phyloP scores from a whole-genome alignment of 2,329 filamentous ascomycete genomes.

The Ophiostoma pallidulum region DNA sequence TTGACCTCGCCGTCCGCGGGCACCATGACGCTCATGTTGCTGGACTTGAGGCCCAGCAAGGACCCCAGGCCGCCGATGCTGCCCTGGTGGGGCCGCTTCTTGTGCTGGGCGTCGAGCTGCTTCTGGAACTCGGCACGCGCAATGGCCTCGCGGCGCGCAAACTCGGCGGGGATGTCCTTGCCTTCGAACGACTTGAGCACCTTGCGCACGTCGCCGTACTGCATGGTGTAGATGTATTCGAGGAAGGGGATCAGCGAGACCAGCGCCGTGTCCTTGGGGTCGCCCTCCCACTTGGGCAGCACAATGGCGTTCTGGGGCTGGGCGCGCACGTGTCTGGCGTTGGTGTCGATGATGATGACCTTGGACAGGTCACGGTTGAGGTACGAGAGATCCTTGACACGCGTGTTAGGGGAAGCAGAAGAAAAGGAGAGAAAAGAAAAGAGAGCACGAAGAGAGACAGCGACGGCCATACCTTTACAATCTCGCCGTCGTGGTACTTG shows the following conservation, averaged over 20 bases:
- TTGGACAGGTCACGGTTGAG: constrained; percentile 93
- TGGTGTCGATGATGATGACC: constrained; percentile 88
- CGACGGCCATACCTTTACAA: constrained; percentile 96
- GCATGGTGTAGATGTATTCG: constrained; percentile 93
- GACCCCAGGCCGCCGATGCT: constrained; percentile 59
- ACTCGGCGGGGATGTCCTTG: constrained; percentile 81
- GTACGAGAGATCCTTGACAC: constrained; percentile 98
- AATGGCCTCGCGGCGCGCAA: constrained; percentile 76
- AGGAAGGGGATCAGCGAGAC: constrained; percentile 90
- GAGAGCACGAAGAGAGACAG: no score
- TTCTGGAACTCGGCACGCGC: constrained; percentile 78
- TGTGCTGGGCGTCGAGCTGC: constrained; percentile 59
- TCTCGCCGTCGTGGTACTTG: constrained; percentile 89
- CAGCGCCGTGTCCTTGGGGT: constrained; percentile 73
- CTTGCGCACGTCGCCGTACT: constrained; percentile 75
- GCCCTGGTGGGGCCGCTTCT: constrained; percentile 45
- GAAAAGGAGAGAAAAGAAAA: neutral
- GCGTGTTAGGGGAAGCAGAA: no score
- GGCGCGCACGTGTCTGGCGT: constrained; percentile 67
- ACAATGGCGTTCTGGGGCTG: constrained; percentile 97
- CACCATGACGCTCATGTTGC: constrained; percentile 52
- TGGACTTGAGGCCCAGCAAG: constrained; percentile 68
- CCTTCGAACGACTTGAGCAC: constrained; percentile 83
- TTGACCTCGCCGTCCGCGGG: constrained; percentile 57
- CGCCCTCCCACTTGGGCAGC: constrained; percentile 80